Conservation (phyloP, 2,329 filamentous ascomycete genomes). For the Sporothrix curviconia region DNA sequence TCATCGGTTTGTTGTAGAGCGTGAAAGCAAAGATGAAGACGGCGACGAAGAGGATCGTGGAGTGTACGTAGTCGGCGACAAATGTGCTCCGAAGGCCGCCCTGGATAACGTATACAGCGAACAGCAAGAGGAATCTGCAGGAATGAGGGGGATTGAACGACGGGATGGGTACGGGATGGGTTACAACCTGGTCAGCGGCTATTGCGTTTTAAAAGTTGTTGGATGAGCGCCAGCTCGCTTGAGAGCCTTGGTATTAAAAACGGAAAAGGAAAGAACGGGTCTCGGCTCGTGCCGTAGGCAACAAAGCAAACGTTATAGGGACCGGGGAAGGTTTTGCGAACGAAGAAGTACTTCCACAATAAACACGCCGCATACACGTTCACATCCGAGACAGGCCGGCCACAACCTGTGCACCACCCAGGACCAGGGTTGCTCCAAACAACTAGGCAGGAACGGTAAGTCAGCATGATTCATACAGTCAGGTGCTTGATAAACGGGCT, state of each 20-base stretch:
- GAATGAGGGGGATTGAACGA: not conserved
- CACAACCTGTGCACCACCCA: slow-evolving; percentile 34
- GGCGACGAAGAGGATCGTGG: slow-evolving; percentile 32
- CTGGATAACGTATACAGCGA: slow-evolving; percentile 33
- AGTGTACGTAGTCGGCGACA: slow-evolving; percentile 37
- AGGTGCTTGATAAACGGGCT: too few relatives aligned
- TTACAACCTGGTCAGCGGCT: not conserved
- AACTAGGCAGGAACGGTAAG: slow-evolving; percentile 18
- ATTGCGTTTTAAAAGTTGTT: not conserved
- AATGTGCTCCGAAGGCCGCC: slow-evolving; percentile 36
- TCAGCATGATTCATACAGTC: not conserved
- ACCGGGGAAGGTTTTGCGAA: too few relatives aligned
- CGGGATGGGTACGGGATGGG: not conserved
- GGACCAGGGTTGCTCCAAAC: slow-evolving; percentile 33
- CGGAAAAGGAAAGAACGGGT: not conserved
- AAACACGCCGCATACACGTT: slow-evolving; percentile 35
- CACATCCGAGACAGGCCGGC: slow-evolving; percentile 33
- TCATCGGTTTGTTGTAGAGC: slow-evolving; percentile 25
- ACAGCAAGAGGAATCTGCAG: slow-evolving; percentile 31
- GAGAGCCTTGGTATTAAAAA: too few relatives aligned
- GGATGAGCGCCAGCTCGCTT: too few relatives aligned
- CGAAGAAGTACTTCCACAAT: slow-evolving; percentile 23
- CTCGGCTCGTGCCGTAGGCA: not conserved
- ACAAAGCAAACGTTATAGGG: too few relatives aligned
- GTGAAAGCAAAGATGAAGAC: slow-evolving; percentile 34